Conservation (phyloP, 768 basidiomycete species). For the Lanmaoa pseudosensibilis region DNA sequence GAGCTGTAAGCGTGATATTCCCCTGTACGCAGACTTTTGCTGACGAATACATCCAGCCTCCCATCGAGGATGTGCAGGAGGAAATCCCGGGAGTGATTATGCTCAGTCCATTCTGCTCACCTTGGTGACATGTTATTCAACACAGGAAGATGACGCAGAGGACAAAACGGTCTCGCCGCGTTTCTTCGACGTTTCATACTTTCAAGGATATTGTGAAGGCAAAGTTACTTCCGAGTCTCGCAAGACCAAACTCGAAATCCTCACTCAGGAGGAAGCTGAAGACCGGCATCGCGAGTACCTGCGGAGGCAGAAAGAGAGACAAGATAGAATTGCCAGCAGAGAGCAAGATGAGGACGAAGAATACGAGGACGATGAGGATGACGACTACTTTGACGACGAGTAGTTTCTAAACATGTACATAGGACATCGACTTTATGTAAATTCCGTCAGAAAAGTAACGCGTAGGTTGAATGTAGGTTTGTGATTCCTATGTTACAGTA, state of each 20-base stretch:
- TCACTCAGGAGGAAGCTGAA: conserved; percentile 20
- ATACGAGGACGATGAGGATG: conserved; percentile 3
- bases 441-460: too few relatives aligned
- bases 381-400: neutral
- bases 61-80: conserved; percentile 20
- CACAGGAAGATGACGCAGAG: conserved; percentile 24
- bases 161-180: conserved; percentile 22
- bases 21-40: neutral
- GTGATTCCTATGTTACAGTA: too few relatives aligned
- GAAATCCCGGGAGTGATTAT: neutral
- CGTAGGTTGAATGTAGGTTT: too few relatives aligned
- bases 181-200: conserved; percentile 23
- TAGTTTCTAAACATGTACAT: neutral
- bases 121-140: neutral
- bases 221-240: conserved; percentile 22
- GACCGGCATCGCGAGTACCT: conserved; percentile 3
- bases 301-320: conserved; percentile 5
- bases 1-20: conserved; percentile 16
- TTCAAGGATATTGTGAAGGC: conserved; percentile 26
- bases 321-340: conserved; percentile 7
- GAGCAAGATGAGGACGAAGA: conserved; percentile 15
- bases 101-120: neutral
- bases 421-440: too few relatives aligned
- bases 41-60: conserved; percentile 12
- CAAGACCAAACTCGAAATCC: conserved; percentile 24